Conservation (phyloP, 2,329 filamentous ascomycete genomes). For the Aspergillus pseudonomiae region DNA sequence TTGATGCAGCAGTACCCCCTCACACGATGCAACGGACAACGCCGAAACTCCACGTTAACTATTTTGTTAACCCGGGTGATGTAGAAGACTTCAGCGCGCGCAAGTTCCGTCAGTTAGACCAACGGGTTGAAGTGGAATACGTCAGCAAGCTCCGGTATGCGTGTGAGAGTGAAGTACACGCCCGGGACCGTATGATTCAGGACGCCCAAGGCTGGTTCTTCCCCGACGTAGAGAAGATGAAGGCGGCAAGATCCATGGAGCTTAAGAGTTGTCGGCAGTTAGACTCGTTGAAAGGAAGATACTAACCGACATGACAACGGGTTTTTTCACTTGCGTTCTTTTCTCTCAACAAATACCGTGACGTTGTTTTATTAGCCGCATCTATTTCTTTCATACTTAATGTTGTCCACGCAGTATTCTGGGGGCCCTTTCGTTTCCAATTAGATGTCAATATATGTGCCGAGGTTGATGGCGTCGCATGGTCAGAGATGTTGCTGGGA, state of each 20-base stretch:
- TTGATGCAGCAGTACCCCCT: slow-evolving; percentile 70
- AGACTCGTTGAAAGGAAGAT: slow-evolving; percentile 51
- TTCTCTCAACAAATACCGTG: neutral
- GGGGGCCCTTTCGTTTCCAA: slow-evolving; percentile 5
- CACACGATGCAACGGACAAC: slow-evolving; percentile 75
- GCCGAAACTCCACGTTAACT: slow-evolving; percentile 71
- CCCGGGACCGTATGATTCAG: slow-evolving; percentile 69
- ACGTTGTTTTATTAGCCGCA: slow-evolving; percentile 8
- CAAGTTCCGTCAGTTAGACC: slow-evolving; percentile 75
- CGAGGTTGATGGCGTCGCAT: slow-evolving; percentile 19
- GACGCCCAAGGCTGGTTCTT: slow-evolving; percentile 88
- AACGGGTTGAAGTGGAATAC: slow-evolving; percentile 73
- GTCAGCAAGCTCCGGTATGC: slow-evolving; percentile 67
- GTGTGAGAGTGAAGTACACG: slow-evolving; percentile 73
- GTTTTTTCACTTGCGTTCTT: neutral
- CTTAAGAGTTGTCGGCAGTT: slow-evolving; percentile 63
- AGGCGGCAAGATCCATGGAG: slow-evolving; percentile 65
- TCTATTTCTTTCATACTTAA: slow-evolving; percentile 13
- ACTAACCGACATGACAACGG: slow-evolving; percentile 24
- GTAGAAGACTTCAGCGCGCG: slow-evolving; percentile 69
- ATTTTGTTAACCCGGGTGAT: slow-evolving; percentile 81
- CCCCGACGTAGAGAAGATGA: slow-evolving; percentile 77
- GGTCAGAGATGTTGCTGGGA: slow-evolving; percentile 10
- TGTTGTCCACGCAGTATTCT: slow-evolving; percentile 7
- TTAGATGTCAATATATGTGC: slow-evolving; percentile 22